Percentiles rank a stretch among this genome's conserved stretches.
These are phyloP conservation scores for Nannochloropsis granulata DNA, from an alignment of 108 stramenopile species.

Conservation along the genomic window DNA sequence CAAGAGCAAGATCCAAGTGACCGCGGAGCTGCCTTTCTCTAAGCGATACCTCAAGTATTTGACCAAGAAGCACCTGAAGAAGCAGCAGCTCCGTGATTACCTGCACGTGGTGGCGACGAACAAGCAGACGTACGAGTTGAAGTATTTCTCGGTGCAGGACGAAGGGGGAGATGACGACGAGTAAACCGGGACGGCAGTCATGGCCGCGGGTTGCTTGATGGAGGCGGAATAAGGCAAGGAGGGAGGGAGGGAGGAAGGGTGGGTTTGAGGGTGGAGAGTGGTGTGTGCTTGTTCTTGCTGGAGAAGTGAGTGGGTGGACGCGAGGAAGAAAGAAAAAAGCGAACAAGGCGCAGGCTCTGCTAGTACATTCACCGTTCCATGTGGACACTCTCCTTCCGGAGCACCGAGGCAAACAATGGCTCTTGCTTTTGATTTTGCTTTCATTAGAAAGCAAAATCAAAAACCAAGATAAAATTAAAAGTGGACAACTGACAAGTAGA, in stretches of 20 bases:
- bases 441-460: no score
- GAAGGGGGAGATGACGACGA: conserved; percentile 37
- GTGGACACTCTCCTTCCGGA: no score
- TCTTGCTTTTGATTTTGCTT: no score
- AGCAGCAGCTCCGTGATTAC: conserved; percentile 93
- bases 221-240: neutral
- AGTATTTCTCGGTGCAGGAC: conserved; percentile 38
- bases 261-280: neutral
- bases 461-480: no score
- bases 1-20: conserved; percentile 68
- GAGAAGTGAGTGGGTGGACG: no score
- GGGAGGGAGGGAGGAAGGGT: neutral
- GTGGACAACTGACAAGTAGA: no score
- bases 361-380: no score
- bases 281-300: neutral
- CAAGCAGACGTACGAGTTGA: conserved; percentile 65
- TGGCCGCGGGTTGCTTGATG: neutral
- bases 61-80: conserved; percentile 97
- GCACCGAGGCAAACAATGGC: no score
- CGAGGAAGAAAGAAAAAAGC: no score
- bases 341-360: no score
- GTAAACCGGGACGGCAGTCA: neutral
- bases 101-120: conserved; percentile 84
- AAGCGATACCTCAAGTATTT: conserved; percentile 98
- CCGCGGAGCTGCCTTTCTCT: conserved; percentile 71